phyloP scores from a whole-genome alignment of 2,329 filamentous ascomycete species.

The Clarireedia paspali region DNA sequence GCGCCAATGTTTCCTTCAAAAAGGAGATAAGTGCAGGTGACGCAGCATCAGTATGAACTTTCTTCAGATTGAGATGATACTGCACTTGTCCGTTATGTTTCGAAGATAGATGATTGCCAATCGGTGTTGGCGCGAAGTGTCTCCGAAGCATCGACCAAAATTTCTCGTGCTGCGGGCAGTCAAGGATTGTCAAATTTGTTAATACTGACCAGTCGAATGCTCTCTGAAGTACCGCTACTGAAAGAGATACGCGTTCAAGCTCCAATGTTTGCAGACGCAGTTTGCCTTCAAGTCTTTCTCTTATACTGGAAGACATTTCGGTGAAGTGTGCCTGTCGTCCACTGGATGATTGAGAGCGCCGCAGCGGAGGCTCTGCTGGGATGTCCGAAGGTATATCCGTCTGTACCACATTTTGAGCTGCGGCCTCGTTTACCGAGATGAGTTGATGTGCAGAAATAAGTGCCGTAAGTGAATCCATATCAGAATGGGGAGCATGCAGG shows the following conservation, averaged over 20 bases:
- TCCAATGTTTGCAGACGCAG: conserved; percentile 65
- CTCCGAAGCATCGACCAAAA: conserved; percentile 67
- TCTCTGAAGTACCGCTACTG: conserved; percentile 59
- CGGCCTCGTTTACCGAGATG: conserved; percentile 1
- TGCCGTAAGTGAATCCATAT: conserved; percentile 23
- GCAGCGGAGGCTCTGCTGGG: conserved; percentile 15
- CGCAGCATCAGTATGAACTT: conserved; percentile 67
- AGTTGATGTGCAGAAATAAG: conserved; percentile 23
- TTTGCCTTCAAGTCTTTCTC: conserved; percentile 44
- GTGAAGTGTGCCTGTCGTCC: conserved; percentile 21
- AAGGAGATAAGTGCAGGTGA: conserved; percentile 64
- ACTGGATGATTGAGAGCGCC: conserved; percentile 21
- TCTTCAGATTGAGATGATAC: conserved; percentile 60
- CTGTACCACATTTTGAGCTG: neutral
- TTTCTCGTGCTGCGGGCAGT: conserved; percentile 64
- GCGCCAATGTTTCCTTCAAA: conserved; percentile 67
- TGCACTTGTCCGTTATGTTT: conserved; percentile 35
- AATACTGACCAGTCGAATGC: conserved; percentile 69
- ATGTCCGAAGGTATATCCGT: conserved; percentile 2
- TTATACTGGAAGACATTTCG: conserved; percentile 21
- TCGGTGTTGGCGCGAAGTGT: conserved; percentile 43
- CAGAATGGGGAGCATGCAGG: conserved; percentile 17
- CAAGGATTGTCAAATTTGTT: conserved; percentile 64
- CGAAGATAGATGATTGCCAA: conserved; percentile 22
- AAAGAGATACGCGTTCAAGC: conserved; percentile 68